Percentiles rank a stretch among this genome's conserved stretches.
phyloP scores from a whole-genome alignment of 441 rosid genomes.

The Eruca vesicaria region DNA sequence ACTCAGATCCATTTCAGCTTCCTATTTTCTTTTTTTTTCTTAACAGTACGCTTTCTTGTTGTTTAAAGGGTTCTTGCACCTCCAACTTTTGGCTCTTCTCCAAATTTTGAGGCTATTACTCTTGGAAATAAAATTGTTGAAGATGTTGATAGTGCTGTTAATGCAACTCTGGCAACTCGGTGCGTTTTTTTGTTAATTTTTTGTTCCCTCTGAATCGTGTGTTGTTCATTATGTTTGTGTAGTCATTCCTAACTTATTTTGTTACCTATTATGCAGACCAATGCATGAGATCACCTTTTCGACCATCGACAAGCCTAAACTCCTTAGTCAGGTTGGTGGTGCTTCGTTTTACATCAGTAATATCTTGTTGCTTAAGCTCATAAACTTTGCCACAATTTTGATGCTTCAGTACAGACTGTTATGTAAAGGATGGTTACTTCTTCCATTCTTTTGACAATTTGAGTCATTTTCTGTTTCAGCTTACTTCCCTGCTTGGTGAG shows the following conservation, averaged over 20 bases:
- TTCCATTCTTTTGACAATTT: neutral
- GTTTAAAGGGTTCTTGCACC: slow-evolving; percentile 55
- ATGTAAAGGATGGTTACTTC: neutral
- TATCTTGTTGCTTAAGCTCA: neutral
- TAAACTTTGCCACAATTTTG: neutral
- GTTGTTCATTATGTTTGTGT: neutral
- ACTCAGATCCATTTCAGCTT: too few species aligned
- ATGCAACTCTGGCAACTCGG: slow-evolving; percentile 37
- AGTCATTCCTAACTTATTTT: neutral
- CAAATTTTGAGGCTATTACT: slow-evolving; percentile 63
- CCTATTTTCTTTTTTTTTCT: neutral
- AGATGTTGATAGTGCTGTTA: slow-evolving; percentile 57
- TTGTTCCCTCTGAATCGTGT: neutral
- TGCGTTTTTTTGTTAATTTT: neutral
- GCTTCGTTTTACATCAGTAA: neutral
- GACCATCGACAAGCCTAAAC: too few species aligned
- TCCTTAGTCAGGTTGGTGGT: slow-evolving; percentile 76
- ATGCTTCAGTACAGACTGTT: neutral
- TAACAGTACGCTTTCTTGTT: slow-evolving; percentile 16
- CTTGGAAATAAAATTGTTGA: slow-evolving; percentile 44
- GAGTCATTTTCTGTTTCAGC: slow-evolving; percentile 44
- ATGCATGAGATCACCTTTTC: too few species aligned
- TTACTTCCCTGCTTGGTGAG: slow-evolving; percentile 77
- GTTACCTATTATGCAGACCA: slow-evolving; percentile 48
- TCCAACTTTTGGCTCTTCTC: too few species aligned